Conservation (phyloP, 2,329 filamentous ascomycete species). For the Diatrype stigma region DNA sequence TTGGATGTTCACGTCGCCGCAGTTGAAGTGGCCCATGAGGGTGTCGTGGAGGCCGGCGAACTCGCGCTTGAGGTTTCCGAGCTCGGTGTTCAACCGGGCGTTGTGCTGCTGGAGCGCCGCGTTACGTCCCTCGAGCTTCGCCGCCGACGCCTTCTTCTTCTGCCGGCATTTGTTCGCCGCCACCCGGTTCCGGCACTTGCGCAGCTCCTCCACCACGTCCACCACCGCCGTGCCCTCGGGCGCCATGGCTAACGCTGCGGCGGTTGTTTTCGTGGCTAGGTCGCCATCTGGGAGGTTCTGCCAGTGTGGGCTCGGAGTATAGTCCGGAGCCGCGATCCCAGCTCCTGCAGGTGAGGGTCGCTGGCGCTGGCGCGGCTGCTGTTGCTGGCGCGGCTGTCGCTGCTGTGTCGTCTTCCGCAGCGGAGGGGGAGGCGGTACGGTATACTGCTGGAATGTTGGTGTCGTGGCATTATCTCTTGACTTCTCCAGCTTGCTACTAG, state of each 20-base stretch:
- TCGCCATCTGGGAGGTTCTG: too few relatives aligned
- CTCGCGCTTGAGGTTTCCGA: conserved; percentile 38
- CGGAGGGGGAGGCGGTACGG: neutral
- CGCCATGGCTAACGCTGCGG: conserved; percentile 9
- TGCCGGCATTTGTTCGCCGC: conserved; percentile 72
- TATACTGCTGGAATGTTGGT: too few relatives aligned
- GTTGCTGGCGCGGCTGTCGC: conserved; percentile 4
- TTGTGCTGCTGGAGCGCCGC: conserved; percentile 41
- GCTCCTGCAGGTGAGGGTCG: too few relatives aligned
- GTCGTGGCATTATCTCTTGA: too few relatives aligned
- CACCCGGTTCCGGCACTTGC: conserved; percentile 54
- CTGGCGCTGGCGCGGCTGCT: too few relatives aligned
- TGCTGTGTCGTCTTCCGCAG: conserved; percentile 17
- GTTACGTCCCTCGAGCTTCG: conserved; percentile 44
- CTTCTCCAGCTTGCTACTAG: neutral
- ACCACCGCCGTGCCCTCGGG: conserved; percentile 27
- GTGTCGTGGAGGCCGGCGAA: conserved; percentile 44
- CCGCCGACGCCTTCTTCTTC: conserved; percentile 56
- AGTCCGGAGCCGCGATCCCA: too few relatives aligned
- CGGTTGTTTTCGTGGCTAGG: neutral
- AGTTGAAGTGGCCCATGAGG: conserved; percentile 49
- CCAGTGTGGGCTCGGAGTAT: too few relatives aligned
- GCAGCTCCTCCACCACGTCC: conserved; percentile 59
- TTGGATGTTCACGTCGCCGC: conserved; percentile 50
- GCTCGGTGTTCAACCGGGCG: conserved; percentile 38